Percentiles rank a stretch among this genome's conserved stretches.
Conservation (phyloP, 164 flowering plant species). For the Dillenia turbinata region DNA sequence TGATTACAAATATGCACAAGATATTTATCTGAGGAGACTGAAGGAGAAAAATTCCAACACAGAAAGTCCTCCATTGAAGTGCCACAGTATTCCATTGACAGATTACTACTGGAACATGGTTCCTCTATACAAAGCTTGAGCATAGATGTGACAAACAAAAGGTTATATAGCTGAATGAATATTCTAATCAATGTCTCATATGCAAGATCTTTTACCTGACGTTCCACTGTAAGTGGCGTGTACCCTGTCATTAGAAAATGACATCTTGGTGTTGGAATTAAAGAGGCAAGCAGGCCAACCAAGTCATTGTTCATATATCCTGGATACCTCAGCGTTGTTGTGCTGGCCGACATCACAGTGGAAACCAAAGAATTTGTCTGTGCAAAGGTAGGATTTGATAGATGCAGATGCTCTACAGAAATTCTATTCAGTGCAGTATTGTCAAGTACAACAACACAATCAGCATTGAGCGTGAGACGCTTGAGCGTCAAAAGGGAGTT, state of each 20-base stretch:
- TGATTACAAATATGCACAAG: too few relatives aligned
- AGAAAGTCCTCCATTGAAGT: too few relatives aligned
- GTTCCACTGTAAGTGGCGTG: conserved; percentile 97
- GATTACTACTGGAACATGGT: too few relatives aligned
- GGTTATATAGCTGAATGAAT: too few relatives aligned
- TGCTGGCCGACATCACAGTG: conserved; percentile 99
- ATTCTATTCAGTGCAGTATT: conserved; percentile 95
- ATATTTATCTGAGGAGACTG: too few relatives aligned
- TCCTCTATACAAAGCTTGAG: too few relatives aligned
- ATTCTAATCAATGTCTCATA: too few relatives aligned
- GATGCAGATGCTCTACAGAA: conserved; percentile 96
- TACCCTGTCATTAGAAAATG: conserved; percentile 99
- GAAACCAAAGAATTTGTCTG: conserved; percentile 98
- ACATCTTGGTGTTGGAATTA: conserved; percentile 98
- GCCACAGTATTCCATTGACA: too few relatives aligned
- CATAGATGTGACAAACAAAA: too few relatives aligned
- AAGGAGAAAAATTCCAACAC: too few relatives aligned
- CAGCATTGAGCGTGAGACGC: conserved; percentile 93
- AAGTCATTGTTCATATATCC: conserved; percentile 99
- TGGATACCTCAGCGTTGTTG: conserved; percentile 96
- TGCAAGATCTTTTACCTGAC: conserved; percentile 53
- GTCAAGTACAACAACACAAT: conserved; percentile 99
- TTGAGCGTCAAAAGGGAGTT: conserved; percentile 97
- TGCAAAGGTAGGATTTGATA: conserved; percentile 85
- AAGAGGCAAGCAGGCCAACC: conserved; percentile 98